phyloP scores from a whole-genome alignment of 805 yeast genomes.

The Zygoascus tannicola region DNA sequence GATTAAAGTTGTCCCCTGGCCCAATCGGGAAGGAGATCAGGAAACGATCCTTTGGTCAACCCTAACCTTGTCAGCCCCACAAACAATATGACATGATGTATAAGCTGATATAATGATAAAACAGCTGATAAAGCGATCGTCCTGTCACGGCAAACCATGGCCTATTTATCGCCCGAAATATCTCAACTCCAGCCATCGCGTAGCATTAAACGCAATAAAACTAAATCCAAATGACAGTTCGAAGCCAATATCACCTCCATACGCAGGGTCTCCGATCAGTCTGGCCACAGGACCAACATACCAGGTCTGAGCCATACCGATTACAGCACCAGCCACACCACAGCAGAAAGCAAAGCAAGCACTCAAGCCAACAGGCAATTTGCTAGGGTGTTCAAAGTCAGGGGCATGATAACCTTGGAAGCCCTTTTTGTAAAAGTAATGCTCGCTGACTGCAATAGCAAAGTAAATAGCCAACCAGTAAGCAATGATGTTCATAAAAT shows the following conservation, averaged over 20 bases:
- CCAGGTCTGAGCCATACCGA: conserved; percentile 87
- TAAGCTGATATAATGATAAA: too few species aligned
- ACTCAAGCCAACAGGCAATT: conserved; percentile 68
- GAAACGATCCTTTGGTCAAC: too few species aligned
- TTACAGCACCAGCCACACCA: conserved; percentile 76
- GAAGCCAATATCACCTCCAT: conserved; percentile 83
- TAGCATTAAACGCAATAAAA: conserved; percentile 47
- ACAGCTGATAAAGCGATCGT: too few species aligned
- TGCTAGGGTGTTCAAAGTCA: conserved; percentile 46
- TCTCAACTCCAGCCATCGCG: conserved; percentile 59
- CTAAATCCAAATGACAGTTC: conserved; percentile 65
- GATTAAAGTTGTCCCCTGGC: too few species aligned
- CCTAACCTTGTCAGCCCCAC: too few species aligned
- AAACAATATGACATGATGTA: too few species aligned
- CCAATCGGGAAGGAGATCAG: too few species aligned
- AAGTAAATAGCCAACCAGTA: conserved; percentile 85
- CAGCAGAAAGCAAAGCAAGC: conserved; percentile 70
- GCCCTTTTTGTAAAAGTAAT: conserved; percentile 65
- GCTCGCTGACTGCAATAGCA: conserved; percentile 70
- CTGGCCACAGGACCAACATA: conserved; percentile 62
- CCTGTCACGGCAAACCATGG: too few species aligned
- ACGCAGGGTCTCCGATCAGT: conserved; percentile 42
- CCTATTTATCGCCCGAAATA: conserved; percentile 31
- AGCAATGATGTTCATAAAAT: conserved; percentile 86
- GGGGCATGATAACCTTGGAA: conserved; percentile 52